phyloP scores from a whole-genome alignment of 495 filamentous ascomycete species.

The Aspergillus ostianus region DNA sequence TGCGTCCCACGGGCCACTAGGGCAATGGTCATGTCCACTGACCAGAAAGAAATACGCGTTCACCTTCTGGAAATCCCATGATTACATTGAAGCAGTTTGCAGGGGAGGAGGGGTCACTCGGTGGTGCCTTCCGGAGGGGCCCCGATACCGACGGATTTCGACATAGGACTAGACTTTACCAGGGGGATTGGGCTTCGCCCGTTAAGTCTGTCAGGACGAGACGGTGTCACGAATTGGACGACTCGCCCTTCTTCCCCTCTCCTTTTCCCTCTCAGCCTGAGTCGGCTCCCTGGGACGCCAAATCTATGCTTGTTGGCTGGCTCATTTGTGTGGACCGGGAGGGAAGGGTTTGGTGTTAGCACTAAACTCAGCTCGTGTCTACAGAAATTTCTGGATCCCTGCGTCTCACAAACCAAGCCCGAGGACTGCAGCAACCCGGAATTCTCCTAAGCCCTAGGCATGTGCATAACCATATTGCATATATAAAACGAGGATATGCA shows the following conservation, averaged over 20 bases:
- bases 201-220: not conserved
- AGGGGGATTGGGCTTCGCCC: not conserved
- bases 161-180: conserved; percentile 2
- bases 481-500: not conserved
- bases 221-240: not conserved
- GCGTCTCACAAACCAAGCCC: not conserved
- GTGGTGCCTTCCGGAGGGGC: conserved; percentile 16
- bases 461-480: conserved; percentile 1
- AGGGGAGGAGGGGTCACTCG: conserved; percentile 22
- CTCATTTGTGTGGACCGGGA: not conserved
- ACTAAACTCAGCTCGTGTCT: conserved; percentile 5
- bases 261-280: not conserved
- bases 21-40: not conserved
- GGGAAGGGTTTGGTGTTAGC: not conserved
- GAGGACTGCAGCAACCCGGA: not conserved
- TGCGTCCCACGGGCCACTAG: not conserved
- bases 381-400: not conserved
- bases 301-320: not conserved
- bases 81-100: conserved; percentile 17
- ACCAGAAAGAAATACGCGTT: conserved; percentile 13
- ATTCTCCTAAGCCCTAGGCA: not conserved
- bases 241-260: not conserved
- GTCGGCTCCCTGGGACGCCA: not conserved
- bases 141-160: conserved; percentile 15
- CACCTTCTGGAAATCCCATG: conserved; percentile 7